Evolutionary conservation across 441 rosid genomes (phyloP).

Genomic region (Erodium texanum): DNA sequence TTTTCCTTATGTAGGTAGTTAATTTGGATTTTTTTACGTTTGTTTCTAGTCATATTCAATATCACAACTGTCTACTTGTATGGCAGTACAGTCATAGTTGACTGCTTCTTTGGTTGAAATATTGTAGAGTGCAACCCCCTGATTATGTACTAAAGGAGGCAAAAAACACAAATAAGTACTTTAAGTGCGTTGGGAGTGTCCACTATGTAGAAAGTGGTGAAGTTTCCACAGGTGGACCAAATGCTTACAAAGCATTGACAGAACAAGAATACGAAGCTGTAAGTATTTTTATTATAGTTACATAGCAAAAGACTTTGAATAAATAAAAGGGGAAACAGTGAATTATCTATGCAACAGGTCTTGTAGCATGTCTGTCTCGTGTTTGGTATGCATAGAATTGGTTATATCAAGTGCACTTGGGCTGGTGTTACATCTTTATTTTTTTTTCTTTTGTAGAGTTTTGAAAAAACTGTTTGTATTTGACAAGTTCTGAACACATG

Average conservation of each 20-base stretch:
- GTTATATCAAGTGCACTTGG: neutral
- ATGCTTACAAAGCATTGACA: constrained; percentile 66
- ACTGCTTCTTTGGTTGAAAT: constrained; percentile 27
- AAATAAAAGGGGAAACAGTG: neutral
- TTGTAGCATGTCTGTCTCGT: neutral
- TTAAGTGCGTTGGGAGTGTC: constrained; percentile 77
- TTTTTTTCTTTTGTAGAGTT: constrained; percentile 7
- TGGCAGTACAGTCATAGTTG: constrained; percentile 14
- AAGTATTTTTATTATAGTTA: constrained; percentile 31
- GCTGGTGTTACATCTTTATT: neutral
- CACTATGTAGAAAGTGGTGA: constrained; percentile 59
- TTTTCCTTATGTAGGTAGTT: no score
- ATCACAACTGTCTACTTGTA: neutral
- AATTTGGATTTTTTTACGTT: neutral
- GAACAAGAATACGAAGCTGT: constrained; percentile 94
- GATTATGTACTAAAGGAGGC: constrained; percentile 93
- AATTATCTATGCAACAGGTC: neutral
- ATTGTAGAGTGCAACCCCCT: constrained; percentile 86
- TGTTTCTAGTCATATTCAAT: neutral
- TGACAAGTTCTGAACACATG: neutral
- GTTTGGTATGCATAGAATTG: neutral
- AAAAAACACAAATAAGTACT: constrained; percentile 77
- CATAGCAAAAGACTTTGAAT: neutral
- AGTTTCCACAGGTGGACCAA: constrained; percentile 46
- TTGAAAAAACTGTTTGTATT: neutral